Base-by-base conservation (phyloP, 768 basidiomycete genomes). In the Sarcodon sp. region DNA sequence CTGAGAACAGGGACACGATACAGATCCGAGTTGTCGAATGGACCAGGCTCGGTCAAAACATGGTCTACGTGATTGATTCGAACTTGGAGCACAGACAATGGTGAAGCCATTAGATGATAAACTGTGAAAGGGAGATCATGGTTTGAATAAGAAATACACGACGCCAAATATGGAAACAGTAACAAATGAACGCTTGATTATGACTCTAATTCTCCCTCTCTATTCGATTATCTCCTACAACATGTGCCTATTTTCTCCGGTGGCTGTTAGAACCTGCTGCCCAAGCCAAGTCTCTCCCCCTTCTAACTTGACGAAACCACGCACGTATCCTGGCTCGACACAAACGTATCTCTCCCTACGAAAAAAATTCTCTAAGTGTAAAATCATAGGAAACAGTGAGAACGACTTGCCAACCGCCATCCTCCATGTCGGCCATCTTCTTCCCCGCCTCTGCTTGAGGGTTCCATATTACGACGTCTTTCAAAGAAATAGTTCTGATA, bases 381-480 rank as follows among this genome's bases (percentile, higher is more conserved):
- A 51, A 47, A 41, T 18, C n/a, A 46, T 16, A 43, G 38, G 27
- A 34, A 45, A 33, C 32, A 45, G 21, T 43, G n/a, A 33, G 46
- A 10, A 3, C 21, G 18, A 47, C 77, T 52, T 60, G 91, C 88
- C 88, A 93, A 61, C 93, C 94, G 0, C 75, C 73, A 6, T 75
- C 72, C 59, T 97, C 89, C 89, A 99, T 90, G 59, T 99, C 94
- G 10, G 63, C 78, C 7, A 98, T 84, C 57, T 77, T 82, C 18
- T 69, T 66, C 0, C 90, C 90, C 10, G 63, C 69, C 50, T 73
- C 77, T 33, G 68, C 70, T 55, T 79, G 79, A 6, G 96, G 94
- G 67, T 99, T 98, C 94, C 96, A 98, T 36, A 94, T 67, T n/a
- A 92, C 90, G 6, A 91, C 76, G 50, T 90, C 83, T 57, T 80